These are phyloP conservation scores for Microsporum canis DNA, from an alignment of 2,329 filamentous ascomycete species.

Conservation along the genomic window DNA sequence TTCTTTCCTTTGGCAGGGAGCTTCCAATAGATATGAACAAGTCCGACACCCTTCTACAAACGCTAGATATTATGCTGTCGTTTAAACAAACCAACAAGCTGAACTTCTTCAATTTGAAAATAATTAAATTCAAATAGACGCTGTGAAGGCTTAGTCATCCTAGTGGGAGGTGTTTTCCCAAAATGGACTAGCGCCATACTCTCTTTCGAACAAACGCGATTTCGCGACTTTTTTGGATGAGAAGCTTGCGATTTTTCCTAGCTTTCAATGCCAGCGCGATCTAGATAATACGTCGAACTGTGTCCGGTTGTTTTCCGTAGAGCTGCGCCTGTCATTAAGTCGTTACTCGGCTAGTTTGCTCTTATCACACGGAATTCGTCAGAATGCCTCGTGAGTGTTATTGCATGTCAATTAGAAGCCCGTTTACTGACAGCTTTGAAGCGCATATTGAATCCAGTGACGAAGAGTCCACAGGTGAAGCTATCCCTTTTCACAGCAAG, in stretches of 20 bases:
- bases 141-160: slow-evolving; percentile 1
- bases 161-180: slow-evolving; percentile 2
- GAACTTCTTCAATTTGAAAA: not conserved
- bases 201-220: not conserved
- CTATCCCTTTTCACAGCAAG: slow-evolving; percentile 27
- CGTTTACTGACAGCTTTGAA: slow-evolving; percentile 5
- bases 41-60: not conserved
- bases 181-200: not conserved
- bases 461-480: slow-evolving; percentile 27
- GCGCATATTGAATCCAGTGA: slow-evolving; percentile 12
- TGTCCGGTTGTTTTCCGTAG: not conserved
- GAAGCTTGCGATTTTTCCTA: not conserved
- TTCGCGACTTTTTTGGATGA: not conserved
- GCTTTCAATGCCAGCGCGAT: not conserved
- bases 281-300: not conserved
- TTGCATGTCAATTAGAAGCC: not conserved
- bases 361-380: not conserved
- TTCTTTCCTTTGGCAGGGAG: not conserved
- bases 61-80: not conserved
- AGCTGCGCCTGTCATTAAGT: not conserved
- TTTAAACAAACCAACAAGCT: not conserved
- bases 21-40: not conserved
- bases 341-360: not conserved
- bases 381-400: slow-evolving; percentile 34
- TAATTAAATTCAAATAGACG: not conserved